These are phyloP conservation scores for Musa balbisiana DNA, from an alignment of 202 grass and related monocot species.

Conservation along the genomic window DNA sequence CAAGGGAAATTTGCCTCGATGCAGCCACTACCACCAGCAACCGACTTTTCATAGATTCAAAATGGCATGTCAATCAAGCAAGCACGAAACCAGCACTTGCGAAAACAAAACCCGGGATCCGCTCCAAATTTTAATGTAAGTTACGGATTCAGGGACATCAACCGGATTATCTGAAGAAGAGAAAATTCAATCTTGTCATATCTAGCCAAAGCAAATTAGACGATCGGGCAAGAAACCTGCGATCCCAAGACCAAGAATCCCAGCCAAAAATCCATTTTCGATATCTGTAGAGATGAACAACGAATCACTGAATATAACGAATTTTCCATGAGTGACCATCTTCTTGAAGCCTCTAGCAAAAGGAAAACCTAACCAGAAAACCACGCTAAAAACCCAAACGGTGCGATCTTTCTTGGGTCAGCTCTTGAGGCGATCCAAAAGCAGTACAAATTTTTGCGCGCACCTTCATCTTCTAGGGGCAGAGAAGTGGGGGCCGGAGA, in stretches of 20 bases:
- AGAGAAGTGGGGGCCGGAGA: conserved; percentile 22
- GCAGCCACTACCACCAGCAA: neutral
- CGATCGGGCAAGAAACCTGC: neutral
- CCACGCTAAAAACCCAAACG: neutral
- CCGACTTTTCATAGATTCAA: neutral
- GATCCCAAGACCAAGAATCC: neutral
- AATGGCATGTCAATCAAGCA: neutral
- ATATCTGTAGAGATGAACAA: neutral
- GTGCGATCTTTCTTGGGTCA: neutral
- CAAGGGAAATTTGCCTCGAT: no score
- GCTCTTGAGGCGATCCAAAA: neutral
- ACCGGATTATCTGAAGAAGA: no score
- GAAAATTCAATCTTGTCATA: no score
- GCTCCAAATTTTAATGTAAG: no score
- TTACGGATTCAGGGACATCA: no score
- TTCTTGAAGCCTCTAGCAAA: no score
- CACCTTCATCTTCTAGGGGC: conserved; percentile 57
- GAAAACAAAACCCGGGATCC: no score
- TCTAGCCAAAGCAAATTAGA: neutral
- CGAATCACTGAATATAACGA: no score
- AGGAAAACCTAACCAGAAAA: no score
- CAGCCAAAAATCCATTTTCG: neutral
- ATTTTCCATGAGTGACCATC: no score
- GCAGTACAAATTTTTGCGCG: neutral
- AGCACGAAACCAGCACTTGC: no score